Evolutionary conservation across 257 asterid species (phyloP).

Genomic region (Jaltomata sinuosa): DNA sequence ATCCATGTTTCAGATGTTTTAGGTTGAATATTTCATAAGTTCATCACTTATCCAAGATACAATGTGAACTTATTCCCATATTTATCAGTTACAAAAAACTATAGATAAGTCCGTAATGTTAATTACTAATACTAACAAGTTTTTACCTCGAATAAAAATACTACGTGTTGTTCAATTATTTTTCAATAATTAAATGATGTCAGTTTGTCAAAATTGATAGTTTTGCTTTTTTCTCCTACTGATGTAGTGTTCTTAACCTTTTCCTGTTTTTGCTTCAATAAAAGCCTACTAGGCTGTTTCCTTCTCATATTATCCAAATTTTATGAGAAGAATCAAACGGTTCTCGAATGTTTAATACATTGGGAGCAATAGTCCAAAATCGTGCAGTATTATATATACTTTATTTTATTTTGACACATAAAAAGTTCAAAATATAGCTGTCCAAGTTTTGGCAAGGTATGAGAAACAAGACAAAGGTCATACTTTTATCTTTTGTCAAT

Average conservation of each 20-base stretch:
- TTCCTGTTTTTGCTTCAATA: not conserved
- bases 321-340: not conserved
- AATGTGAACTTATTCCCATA: not conserved
- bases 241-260: not conserved
- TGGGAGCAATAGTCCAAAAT: conserved; percentile 14
- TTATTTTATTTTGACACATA: not conserved
- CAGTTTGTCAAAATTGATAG: not conserved
- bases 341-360: not conserved
- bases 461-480: not conserved
- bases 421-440: conserved; percentile 22
- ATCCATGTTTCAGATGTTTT: not conserved
- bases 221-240: not conserved
- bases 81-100: not conserved
- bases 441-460: conserved; percentile 21
- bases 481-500: not conserved
- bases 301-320: not conserved
- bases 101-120: not conserved
- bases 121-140: not conserved
- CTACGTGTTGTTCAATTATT: not conserved
- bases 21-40: not conserved
- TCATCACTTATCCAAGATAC: not conserved
- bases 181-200: not conserved
- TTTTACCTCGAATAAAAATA: not conserved
- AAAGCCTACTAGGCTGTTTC: too few relatives aligned
- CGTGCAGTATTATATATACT: not conserved